Conservation (phyloP, 2,329 filamentous ascomycete genomes). For the Fusarium sp. region DNA sequence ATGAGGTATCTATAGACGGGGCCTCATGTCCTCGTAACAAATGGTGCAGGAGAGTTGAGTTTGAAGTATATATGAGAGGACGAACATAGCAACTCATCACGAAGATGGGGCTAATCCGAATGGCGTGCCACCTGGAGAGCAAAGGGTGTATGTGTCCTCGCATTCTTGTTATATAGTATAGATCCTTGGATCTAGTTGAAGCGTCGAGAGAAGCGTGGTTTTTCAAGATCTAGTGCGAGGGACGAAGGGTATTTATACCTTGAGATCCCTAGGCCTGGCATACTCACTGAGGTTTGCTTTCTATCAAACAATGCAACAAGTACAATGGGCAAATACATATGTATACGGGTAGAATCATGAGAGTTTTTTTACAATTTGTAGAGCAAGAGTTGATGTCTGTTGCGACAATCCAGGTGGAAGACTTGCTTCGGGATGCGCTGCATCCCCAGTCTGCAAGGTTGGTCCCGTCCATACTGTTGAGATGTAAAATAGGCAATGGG, state of each 20-base stretch:
- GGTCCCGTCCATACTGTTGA: not conserved
- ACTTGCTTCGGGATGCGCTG: not conserved
- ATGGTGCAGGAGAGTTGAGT: too few species aligned
- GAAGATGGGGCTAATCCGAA: too few species aligned
- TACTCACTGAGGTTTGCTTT: not conserved
- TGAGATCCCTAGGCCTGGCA: not conserved
- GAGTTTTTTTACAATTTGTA: not conserved
- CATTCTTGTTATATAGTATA: not conserved
- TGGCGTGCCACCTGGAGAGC: too few species aligned
- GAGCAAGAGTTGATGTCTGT: not conserved
- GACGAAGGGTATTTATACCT: not conserved
- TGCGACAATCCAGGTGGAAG: not conserved
- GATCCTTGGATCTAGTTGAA: not conserved
- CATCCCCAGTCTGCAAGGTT: not conserved
- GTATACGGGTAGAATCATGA: not conserved
- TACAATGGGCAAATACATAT: not conserved
- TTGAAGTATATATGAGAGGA: too few species aligned
- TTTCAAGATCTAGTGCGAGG: not conserved
- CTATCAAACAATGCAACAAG: not conserved
- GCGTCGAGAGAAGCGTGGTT: not conserved
- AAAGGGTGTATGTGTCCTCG: not conserved
- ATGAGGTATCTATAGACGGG: not conserved
- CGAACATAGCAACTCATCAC: too few species aligned
- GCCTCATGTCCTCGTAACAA: too few species aligned
- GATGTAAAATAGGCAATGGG: not conserved